Conservation (phyloP, 2,329 filamentous ascomycete species). For the Coniella lustricola region DNA sequence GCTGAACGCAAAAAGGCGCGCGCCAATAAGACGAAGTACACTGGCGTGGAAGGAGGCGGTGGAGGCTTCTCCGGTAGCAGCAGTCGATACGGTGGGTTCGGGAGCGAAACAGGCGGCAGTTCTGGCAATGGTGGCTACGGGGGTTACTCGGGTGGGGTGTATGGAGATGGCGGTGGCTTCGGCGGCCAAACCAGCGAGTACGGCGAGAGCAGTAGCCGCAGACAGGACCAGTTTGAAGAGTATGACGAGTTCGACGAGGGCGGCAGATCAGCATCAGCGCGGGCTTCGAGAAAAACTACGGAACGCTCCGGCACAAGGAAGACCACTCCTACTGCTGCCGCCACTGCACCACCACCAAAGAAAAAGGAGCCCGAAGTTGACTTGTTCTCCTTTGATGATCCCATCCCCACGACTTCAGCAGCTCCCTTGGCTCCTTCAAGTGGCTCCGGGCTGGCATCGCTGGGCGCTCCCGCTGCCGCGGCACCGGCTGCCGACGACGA, state of each 20-base stretch:
- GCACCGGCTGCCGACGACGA: slow-evolving; percentile 59
- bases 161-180: slow-evolving; percentile 93
- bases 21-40: slow-evolving; percentile 87
- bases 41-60: slow-evolving; percentile 80
- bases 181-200: slow-evolving; percentile 71
- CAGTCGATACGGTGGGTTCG: slow-evolving; percentile 79
- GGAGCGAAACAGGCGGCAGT: slow-evolving; percentile 73
- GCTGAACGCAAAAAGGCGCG: slow-evolving; percentile 83
- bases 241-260: slow-evolving; percentile 95
- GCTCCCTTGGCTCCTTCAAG: slow-evolving; percentile 40
- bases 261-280: slow-evolving; percentile 36
- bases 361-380: slow-evolving; percentile 85
- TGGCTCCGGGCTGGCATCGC: slow-evolving; percentile 38
- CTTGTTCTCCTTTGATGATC: slow-evolving; percentile 86
- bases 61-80: slow-evolving; percentile 45
- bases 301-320: slow-evolving; percentile 46
- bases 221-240: slow-evolving; percentile 76
- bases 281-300: slow-evolving; percentile 27
- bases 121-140: slow-evolving; percentile 55
- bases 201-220: slow-evolving; percentile 53
- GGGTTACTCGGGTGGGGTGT: slow-evolving; percentile 66
- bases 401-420: slow-evolving; percentile 43
- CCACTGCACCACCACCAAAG: slow-evolving; percentile 64
- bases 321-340: slow-evolving; percentile 34
- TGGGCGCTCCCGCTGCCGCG: slow-evolving; percentile 26